Evolutionary conservation across 2,329 filamentous ascomycete species (phyloP).

Genomic region (Pseudogymnoascus sp.): DNA sequence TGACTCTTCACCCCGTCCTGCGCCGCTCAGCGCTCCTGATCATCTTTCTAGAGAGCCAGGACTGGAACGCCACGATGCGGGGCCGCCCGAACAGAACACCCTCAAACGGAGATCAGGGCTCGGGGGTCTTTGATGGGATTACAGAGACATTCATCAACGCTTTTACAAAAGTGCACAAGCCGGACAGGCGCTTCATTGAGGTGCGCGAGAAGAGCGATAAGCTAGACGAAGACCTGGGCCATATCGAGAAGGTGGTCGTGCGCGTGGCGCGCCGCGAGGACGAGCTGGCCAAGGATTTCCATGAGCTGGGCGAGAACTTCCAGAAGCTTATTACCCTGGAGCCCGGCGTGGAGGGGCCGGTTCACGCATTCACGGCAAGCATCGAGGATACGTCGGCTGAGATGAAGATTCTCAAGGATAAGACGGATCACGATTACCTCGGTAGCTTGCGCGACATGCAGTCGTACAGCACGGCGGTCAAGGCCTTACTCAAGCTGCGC

Average conservation of each 20-base stretch:
- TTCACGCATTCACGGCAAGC: slow-evolving; percentile 79
- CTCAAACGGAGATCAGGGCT: slow-evolving; percentile 39
- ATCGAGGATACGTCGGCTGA: slow-evolving; percentile 77
- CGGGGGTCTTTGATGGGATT: slow-evolving; percentile 86
- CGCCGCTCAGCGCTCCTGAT: slow-evolving; percentile 76
- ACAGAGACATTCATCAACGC: slow-evolving; percentile 96
- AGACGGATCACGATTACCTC: slow-evolving; percentile 93
- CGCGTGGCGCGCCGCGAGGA: slow-evolving; percentile 80
- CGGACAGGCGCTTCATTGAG: slow-evolving; percentile 89
- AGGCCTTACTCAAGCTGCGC: slow-evolving; percentile 79
- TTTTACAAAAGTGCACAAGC: slow-evolving; percentile 93
- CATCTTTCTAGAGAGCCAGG: slow-evolving; percentile 81
- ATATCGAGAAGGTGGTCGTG: slow-evolving; percentile 93
- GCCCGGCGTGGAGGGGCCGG: slow-evolving; percentile 71
- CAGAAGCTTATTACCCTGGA: slow-evolving; percentile 87
- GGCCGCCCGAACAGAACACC: slow-evolving; percentile 62
- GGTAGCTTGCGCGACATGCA: slow-evolving; percentile 92
- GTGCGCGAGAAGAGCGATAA: slow-evolving; percentile 90
- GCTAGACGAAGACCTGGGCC: slow-evolving; percentile 83
- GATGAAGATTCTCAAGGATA: slow-evolving; percentile 73
- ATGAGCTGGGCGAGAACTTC: slow-evolving; percentile 87
- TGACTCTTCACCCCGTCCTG: slow-evolving; percentile 82
- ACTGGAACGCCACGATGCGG: slow-evolving; percentile 97
- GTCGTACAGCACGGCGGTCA: slow-evolving; percentile 81
- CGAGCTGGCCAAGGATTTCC: slow-evolving; percentile 81